phyloP scores from a whole-genome alignment of 2,329 filamentous ascomycete species.

The Pyrenophora tritici-repentis region DNA sequence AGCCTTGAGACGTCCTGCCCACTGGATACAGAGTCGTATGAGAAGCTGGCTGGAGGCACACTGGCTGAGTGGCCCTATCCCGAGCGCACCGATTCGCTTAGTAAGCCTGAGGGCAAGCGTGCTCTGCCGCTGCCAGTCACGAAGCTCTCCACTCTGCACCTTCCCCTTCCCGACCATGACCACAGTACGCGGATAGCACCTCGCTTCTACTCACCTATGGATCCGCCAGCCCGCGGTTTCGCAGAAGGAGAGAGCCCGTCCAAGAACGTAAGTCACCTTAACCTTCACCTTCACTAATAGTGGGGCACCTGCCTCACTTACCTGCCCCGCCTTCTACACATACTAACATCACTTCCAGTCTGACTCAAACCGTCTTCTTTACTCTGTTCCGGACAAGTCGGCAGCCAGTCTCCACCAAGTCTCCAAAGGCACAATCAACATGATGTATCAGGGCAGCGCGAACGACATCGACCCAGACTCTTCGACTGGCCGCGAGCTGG shows the following conservation, averaged over 20 bases:
- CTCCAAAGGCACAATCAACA: slow-evolving; percentile 24
- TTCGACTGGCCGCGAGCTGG: slow-evolving; percentile 13
- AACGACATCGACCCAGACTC: slow-evolving; percentile 28
- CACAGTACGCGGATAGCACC: slow-evolving; percentile 19
- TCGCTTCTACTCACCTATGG: slow-evolving; percentile 40
- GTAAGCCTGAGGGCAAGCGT: slow-evolving; percentile 8
- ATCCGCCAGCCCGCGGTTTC: slow-evolving; percentile 23
- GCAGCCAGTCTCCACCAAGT: slow-evolving; percentile 1
- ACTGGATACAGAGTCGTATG: slow-evolving; percentile 35
- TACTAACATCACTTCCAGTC: slow-evolving; percentile 28
- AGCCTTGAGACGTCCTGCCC: slow-evolving; percentile 35
- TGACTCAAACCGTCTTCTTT: slow-evolving; percentile 30
- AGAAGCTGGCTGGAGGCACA: slow-evolving; percentile 32
- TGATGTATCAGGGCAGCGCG: slow-evolving; percentile 33
- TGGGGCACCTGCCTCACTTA: slow-evolving; percentile 8
- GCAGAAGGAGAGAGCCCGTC: slow-evolving; percentile 32
- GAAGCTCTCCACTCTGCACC: slow-evolving; percentile 4
- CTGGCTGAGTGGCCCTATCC: slow-evolving; percentile 25
- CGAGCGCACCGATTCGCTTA: slow-evolving; percentile 11
- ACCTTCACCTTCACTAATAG: slow-evolving; percentile 3
- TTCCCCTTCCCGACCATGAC: slow-evolving; percentile 11
- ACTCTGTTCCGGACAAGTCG: slow-evolving; percentile 20
- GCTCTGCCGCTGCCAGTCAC: slow-evolving; percentile 15
- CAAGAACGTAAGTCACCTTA: slow-evolving; percentile 37
- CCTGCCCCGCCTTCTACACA: background rate